Percentiles rank a stretch among this genome's conserved stretches.
These are phyloP conservation scores for Septoria petroselini DNA, from an alignment of 2,329 filamentous ascomycete genomes.

Conservation along the genomic window DNA sequence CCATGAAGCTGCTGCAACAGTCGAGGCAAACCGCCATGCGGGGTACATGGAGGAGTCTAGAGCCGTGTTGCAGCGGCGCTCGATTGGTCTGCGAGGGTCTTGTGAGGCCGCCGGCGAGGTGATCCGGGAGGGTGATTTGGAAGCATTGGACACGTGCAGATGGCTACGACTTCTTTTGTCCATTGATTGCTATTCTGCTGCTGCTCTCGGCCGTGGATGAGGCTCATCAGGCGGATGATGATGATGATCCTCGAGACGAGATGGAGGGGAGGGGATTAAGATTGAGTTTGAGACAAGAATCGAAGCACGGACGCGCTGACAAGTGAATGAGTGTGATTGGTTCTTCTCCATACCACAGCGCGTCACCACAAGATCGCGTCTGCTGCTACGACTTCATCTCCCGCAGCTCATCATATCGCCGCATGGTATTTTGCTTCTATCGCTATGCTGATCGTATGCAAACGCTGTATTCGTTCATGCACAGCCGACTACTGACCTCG, in stretches of 20 bases:
- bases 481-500: conserved; percentile 2
- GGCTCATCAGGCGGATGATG: no score
- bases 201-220: no score
- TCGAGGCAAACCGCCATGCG: conserved; percentile 18
- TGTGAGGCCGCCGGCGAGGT: neutral
- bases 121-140: conserved; percentile 21
- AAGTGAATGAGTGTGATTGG: conserved; percentile 5
- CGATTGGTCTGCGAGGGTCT: conserved; percentile 12
- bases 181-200: no score
- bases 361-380: neutral
- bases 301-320: neutral
- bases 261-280: neutral
- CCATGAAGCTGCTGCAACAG: conserved; percentile 1
- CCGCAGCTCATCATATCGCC: neutral
- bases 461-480: conserved; percentile 2
- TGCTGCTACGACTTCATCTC: no score
- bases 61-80: conserved; percentile 4
- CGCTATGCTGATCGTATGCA: neutral
- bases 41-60: conserved; percentile 26
- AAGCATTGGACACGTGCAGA: conserved; percentile 18
- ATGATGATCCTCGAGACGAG: no score
- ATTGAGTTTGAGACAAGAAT: neutral
- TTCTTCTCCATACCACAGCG: neutral
- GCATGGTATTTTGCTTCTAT: conserved; percentile 7
- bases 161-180: conserved; percentile 10